Conservation (phyloP, 306 rosid genomes). For the Malus asiatica region DNA sequence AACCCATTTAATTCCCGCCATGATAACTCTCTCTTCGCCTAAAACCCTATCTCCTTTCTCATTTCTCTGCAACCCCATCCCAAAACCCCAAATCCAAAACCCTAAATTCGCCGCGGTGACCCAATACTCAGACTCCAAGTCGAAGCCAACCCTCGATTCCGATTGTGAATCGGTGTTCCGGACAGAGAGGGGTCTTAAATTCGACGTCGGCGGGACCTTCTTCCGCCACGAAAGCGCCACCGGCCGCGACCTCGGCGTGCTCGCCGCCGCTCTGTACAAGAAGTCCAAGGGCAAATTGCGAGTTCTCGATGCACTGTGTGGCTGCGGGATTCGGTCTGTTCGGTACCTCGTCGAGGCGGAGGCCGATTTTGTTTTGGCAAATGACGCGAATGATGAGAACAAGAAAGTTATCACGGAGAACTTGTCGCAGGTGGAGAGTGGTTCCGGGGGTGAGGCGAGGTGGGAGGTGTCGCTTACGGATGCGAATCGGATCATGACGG, state of each 20-base stretch:
- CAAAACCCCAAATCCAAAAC: constrained; percentile 13
- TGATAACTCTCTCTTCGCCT: constrained; percentile 29
- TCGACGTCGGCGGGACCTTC: constrained; percentile 66
- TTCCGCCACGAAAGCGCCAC: constrained; percentile 78
- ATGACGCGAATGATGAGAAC: constrained; percentile 55
- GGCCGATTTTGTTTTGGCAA: constrained; percentile 73
- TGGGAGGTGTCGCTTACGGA: constrained; percentile 74
- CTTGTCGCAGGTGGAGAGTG: constrained; percentile 30
- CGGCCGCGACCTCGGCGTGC: constrained; percentile 80
- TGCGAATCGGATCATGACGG: constrained; percentile 74
- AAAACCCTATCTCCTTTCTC: constrained; percentile 38
- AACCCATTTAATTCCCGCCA: constrained; percentile 42
- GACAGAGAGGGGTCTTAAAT: constrained; percentile 54
- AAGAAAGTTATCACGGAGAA: constrained; percentile 41
- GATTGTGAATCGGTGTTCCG: constrained; percentile 10
- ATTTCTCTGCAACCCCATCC: constrained; percentile 20
- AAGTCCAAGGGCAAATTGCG: constrained; percentile 39
- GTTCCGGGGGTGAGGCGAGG: constrained; percentile 27
- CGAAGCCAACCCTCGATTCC: not conserved
- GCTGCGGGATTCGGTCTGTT: constrained; percentile 71
- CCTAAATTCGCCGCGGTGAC: not conserved
- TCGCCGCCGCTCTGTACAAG: constrained; percentile 69
- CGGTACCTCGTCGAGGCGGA: constrained; percentile 71
- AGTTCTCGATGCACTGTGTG: constrained; percentile 71
- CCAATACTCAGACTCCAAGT: not conserved